Base-by-base conservation (phyloP, 1,139 yeast species). In the Geotrichum citri-aurantii region DNA sequence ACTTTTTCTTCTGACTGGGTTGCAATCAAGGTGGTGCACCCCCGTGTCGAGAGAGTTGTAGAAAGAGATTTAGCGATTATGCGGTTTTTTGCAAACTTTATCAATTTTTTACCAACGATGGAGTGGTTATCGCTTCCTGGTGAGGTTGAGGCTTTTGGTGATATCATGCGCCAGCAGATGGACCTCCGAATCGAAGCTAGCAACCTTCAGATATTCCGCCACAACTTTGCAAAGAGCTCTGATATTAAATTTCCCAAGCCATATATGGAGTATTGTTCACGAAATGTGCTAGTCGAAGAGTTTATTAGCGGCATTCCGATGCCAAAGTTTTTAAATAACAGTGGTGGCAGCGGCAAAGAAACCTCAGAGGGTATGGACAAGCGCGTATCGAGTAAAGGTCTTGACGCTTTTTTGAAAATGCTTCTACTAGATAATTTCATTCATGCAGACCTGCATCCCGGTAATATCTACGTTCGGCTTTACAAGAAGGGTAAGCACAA, bases 381-480 rank as follows among this genome's bases (percentile, higher is more conserved):
- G 65, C 88, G 84, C 65, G 81, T 92, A 21, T 90, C 97, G 68
- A 92, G 88, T 68, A 87, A 88, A 64, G 90, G 96, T 3, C 81
- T 93, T 40, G 96, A 93, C 71, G 88, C 97, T 6, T 93, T 93
- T 67, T 76, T 93, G 65, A 88, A 91, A 68, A 93, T 95, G 99
- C 78, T 93, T 63, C 85, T 93, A 61, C 75, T 92, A 59, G 96
- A 93, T 73, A 91, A 93, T 71, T 93, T 93, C 71, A 90, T 92
- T 50, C 99, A 93, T 71, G 95, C 98, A 0, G 99, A 93, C 73
- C 77, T 93, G 61, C 99, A 93, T 67, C 97, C 99, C 0, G 99
- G 99, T 1, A 93, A 93, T 71, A 89, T 93, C 70, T 83, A 92
- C 79, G 82, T 93, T 4, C 76, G 93, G 56, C 86, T 92, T 65